These are phyloP conservation scores for Gloeostereum incarnatum DNA, from an alignment of 768 basidiomycete genomes.

Conservation along the genomic window DNA sequence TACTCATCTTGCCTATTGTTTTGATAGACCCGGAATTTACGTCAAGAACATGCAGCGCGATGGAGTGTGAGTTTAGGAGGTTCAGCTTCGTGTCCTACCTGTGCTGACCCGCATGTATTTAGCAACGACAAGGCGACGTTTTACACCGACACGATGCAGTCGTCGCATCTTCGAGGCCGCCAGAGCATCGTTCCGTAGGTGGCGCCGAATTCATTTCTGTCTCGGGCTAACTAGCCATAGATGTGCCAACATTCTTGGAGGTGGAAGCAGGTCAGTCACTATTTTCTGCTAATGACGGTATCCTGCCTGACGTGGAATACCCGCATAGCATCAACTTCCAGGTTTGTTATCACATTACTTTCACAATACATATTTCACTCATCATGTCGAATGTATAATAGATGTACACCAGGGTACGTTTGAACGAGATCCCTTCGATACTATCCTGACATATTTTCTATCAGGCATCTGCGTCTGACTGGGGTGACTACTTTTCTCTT, in stretches of 20 bases:
- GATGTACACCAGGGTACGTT: conserved; percentile 58
- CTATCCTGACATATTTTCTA: not conserved
- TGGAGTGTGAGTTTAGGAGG: conserved; percentile 41
- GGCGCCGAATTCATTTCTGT: not conserved
- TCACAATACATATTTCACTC: not conserved
- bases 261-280: conserved; percentile 40
- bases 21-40: conserved; percentile 52
- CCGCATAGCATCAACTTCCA: conserved; percentile 61
- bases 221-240: conserved; percentile 18
- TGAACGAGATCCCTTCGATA: not conserved
- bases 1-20: not conserved
- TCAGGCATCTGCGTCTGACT: conserved; percentile 63
- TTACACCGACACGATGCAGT: conserved; percentile 53
- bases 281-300: not conserved
- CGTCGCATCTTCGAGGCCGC: conserved; percentile 50
- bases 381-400: conserved; percentile 9
- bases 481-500: conserved; percentile 33
- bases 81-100: not conserved
- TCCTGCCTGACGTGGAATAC: not conserved
- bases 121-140: conserved; percentile 73
- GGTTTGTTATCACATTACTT: conserved; percentile 16
- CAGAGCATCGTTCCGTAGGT: conserved; percentile 60
- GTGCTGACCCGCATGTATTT: not conserved
- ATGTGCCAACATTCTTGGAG: conserved; percentile 58
- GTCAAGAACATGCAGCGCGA: conserved; percentile 66